Percentiles rank a stretch among this genome's conserved stretches.
These are phyloP conservation scores for Didymella keratinophila DNA, from an alignment of 2,329 filamentous ascomycete species.

Conservation along the genomic window DNA sequence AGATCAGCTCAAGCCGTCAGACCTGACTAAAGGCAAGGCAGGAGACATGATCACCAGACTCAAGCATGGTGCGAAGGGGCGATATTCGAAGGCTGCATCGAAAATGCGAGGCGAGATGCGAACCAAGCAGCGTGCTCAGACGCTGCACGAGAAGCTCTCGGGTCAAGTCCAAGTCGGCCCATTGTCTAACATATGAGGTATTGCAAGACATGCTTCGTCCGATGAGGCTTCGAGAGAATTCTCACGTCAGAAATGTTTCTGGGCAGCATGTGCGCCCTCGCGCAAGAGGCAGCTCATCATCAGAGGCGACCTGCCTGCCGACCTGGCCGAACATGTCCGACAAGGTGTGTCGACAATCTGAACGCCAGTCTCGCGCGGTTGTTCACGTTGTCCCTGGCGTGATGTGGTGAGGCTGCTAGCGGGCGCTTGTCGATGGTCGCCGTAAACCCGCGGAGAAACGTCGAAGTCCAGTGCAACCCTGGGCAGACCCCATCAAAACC, in stretches of 20 bases:
- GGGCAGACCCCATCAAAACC: constrained; percentile 7
- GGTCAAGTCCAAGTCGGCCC: constrained; percentile 61
- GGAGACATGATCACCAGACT: constrained; percentile 92
- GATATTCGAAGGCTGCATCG: constrained; percentile 53
- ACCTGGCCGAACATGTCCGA: background rate
- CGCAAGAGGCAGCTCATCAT: background rate
- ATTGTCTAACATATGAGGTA: constrained; percentile 17
- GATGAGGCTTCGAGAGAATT: background rate
- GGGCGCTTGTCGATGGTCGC: constrained; percentile 8
- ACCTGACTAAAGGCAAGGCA: constrained; percentile 80
- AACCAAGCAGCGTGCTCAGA: constrained; percentile 59
- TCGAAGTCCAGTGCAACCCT: constrained; percentile 2
- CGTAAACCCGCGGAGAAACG: constrained; percentile 35
- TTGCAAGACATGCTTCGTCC: background rate
- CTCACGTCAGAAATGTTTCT: background rate
- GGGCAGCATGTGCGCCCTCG: background rate
- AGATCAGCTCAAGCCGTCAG: constrained; percentile 62
- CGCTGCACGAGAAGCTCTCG: constrained; percentile 50
- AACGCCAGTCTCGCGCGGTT: background rate
- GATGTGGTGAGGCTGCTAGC: background rate
- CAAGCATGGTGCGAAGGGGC: constrained; percentile 78
- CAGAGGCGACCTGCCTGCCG: background rate
- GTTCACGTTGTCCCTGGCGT: background rate
- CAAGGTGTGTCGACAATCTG: background rate
- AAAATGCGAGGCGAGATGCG: constrained; percentile 38